phyloP scores from a whole-genome alignment of 2,329 filamentous ascomycete genomes.

The Fusarium subtropicale region DNA sequence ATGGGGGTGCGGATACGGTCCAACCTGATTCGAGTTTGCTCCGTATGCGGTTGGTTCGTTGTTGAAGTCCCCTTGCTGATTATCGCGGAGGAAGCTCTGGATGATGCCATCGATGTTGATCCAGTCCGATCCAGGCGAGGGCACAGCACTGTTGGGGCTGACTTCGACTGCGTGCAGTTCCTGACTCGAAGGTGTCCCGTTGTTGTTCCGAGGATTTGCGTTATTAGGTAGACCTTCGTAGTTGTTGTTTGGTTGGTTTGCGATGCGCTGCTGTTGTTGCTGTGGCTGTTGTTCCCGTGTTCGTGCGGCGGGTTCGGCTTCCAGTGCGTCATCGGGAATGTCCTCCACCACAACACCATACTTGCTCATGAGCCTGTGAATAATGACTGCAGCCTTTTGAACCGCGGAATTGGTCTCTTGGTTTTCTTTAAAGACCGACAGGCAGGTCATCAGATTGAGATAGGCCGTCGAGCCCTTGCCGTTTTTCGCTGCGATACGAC shows the following conservation, averaged over 20 bases:
- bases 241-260: neutral
- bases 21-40: neutral
- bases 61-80: slow-evolving; percentile 23
- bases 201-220: neutral
- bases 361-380: slow-evolving; percentile 59
- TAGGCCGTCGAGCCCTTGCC: slow-evolving; percentile 55
- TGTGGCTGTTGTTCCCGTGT: slow-evolving; percentile 16
- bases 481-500: slow-evolving; percentile 61
- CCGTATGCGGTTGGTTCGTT: slow-evolving; percentile 9
- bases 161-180: neutral
- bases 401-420: slow-evolving; percentile 64
- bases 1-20: neutral
- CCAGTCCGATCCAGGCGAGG: slow-evolving; percentile 40
- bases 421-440: slow-evolving; percentile 61
- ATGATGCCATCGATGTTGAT: slow-evolving; percentile 54
- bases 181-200: neutral
- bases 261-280: neutral
- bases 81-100: slow-evolving; percentile 50
- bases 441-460: slow-evolving; percentile 56
- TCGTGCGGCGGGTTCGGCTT: slow-evolving; percentile 4
- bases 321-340: slow-evolving; percentile 20
- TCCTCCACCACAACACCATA: slow-evolving; percentile 51
- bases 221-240: neutral
- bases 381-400: slow-evolving; percentile 58
- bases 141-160: neutral